Percentiles rank a stretch among this genome's conserved stretches.
Evolutionary conservation across 2,329 filamentous ascomycete species (phyloP).

Genomic region (Didymella arachidicola): DNA sequence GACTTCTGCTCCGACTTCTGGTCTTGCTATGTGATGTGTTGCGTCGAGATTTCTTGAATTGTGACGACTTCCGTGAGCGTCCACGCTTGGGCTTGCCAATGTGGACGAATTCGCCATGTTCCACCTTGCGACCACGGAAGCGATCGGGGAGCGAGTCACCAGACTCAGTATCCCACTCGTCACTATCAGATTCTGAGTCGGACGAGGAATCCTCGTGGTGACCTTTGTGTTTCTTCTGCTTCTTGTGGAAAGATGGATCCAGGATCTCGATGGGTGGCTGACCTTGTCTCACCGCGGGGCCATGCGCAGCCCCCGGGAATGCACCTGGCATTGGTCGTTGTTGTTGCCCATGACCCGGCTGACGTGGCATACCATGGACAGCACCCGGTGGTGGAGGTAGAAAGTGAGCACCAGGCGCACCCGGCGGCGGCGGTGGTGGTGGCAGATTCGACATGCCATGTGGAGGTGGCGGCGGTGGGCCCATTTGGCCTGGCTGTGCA

Average conservation of each 20-base stretch:
- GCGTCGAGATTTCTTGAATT: slow-evolving; percentile 21
- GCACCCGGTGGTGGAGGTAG: slow-evolving; percentile 14
- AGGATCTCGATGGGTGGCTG: slow-evolving; percentile 17
- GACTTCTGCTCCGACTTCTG: slow-evolving; percentile 25
- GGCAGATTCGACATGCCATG: not conserved
- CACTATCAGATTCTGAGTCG: slow-evolving; percentile 29
- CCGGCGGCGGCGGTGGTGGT: slow-evolving; percentile 10
- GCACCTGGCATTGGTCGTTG: slow-evolving; percentile 28
- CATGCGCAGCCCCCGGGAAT: slow-evolving; percentile 21
- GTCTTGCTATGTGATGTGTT: slow-evolving; percentile 23
- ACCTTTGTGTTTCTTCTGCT: slow-evolving; percentile 28
- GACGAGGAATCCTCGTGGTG: slow-evolving; percentile 18
- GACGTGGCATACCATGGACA: slow-evolving; percentile 15
- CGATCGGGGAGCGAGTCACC: slow-evolving; percentile 27
- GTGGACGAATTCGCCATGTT: slow-evolving; percentile 29
- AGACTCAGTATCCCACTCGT: slow-evolving; percentile 28
- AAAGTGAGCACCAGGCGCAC: not conserved
- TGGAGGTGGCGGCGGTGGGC: slow-evolving; percentile 10
- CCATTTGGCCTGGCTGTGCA: not conserved
- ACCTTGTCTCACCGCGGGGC: slow-evolving; percentile 18
- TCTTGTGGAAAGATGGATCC: slow-evolving; percentile 15
- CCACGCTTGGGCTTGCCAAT: slow-evolving; percentile 25
- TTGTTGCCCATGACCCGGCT: slow-evolving; percentile 11
- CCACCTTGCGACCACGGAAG: slow-evolving; percentile 28
- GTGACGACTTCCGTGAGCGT: slow-evolving; percentile 23